A percentile compares a stretch with the other conserved stretches of the same genome.
phyloP scores from a whole-genome alignment of 441 rosid species.

The Eruca vesicaria region DNA sequence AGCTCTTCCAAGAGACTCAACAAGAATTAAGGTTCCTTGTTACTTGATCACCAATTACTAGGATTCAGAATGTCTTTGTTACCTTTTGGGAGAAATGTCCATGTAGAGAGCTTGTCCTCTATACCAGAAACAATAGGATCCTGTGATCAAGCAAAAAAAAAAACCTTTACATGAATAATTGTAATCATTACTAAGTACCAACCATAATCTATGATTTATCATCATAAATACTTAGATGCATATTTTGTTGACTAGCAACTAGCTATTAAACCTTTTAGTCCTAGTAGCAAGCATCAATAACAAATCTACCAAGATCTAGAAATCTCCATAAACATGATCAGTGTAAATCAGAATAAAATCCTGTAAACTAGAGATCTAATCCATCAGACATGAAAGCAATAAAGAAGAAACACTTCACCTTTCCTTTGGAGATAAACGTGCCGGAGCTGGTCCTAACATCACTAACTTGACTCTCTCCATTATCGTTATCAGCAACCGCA shows the following conservation, averaged over 20 bases:
- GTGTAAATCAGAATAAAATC: background rate
- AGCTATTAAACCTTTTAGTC: background rate
- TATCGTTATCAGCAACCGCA: constrained; percentile 88
- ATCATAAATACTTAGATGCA: background rate
- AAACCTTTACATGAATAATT: constrained; percentile 10
- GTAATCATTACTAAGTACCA: background rate
- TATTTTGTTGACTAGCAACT: background rate
- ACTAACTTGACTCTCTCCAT: constrained; percentile 79
- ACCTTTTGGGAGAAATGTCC: constrained; percentile 99
- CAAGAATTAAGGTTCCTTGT: background rate
- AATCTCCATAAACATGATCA: background rate
- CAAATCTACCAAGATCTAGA: background rate
- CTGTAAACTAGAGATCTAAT: background rate
- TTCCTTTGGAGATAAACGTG: constrained; percentile 82
- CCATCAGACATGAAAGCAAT: background rate
- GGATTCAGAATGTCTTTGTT: background rate
- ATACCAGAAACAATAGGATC: constrained; percentile 89
- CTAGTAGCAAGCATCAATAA: background rate
- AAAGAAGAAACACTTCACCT: constrained; percentile 41
- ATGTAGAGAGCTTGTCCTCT: constrained; percentile 88
- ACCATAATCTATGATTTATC: background rate
- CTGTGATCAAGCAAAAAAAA: constrained; percentile 37
- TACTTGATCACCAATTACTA: background rate
- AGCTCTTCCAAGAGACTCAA: background rate
- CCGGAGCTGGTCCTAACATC: constrained; percentile 95